Evolutionary conservation across 2,329 filamentous ascomycete species (phyloP).

Genomic region (Aspergillus proliferans): DNA sequence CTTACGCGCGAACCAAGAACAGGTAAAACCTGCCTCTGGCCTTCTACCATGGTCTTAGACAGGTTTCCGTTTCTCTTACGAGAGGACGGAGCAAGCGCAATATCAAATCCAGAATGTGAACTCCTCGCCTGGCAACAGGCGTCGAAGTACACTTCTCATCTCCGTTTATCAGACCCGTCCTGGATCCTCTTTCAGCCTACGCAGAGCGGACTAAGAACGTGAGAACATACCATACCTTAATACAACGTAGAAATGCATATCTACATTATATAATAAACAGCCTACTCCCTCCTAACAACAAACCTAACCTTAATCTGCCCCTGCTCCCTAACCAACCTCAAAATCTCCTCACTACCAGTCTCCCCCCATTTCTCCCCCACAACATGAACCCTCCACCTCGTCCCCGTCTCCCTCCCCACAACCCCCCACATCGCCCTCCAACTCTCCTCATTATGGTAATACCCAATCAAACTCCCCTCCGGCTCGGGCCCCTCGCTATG

Average conservation of each 20-base stretch:
- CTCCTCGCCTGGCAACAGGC: conserved; percentile 7
- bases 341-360: not conserved
- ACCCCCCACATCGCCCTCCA: conserved; percentile 53
- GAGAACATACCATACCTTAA: conserved; percentile 39
- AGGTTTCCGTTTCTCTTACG: conserved; percentile 32
- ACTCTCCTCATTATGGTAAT: conserved; percentile 45
- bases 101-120: conserved; percentile 34
- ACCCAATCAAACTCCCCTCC: conserved; percentile 21
- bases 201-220: conserved; percentile 53
- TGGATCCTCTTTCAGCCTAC: conserved; percentile 39
- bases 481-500: conserved; percentile 2
- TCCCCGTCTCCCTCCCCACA: conserved; percentile 45
- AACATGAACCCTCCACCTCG: conserved; percentile 41
- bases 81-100: conserved; percentile 40
- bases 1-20: conserved; percentile 37
- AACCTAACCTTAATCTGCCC: not conserved
- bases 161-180: conserved; percentile 52
- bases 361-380: not conserved
- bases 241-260: not conserved
- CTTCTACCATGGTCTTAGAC: conserved; percentile 43
- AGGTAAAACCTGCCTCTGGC: conserved; percentile 47
- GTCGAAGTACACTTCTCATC: conserved; percentile 27
- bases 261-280: not conserved
- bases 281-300: not conserved
- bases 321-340: not conserved